phyloP scores from a whole-genome alignment of 805 yeast species.

The Schizosaccharomyces cryophilus region DNA sequence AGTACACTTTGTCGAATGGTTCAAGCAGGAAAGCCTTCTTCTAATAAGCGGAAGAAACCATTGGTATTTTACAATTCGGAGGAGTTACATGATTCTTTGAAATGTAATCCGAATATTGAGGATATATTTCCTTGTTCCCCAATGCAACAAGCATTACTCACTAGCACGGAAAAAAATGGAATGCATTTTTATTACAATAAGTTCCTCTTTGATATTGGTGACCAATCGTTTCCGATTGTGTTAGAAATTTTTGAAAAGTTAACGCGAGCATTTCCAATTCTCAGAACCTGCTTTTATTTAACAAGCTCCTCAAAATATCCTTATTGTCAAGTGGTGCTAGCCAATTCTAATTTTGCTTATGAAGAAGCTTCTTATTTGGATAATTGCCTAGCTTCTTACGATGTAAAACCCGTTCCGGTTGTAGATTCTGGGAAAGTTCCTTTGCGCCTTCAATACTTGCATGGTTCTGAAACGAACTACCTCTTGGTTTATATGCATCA shows the following conservation, averaged over 20 bases:
- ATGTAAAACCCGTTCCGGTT: background rate
- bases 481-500: conserved; percentile 6
- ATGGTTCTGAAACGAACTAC: background rate
- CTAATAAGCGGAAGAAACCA: too few species aligned
- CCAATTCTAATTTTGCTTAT: background rate
- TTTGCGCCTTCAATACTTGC: background rate
- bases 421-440: background rate
- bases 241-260: background rate
- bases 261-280: conserved; percentile 3
- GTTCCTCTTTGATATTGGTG: background rate
- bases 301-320: conserved; percentile 4
- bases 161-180: background rate
- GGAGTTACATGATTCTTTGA: too few species aligned
- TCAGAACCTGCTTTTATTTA: conserved; percentile 7
- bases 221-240: background rate
- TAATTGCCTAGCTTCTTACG: background rate
- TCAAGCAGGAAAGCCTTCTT: too few species aligned
- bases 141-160: conserved; percentile 9
- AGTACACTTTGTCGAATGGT: background rate
- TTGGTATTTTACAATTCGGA: too few species aligned
- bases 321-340: conserved; percentile 8
- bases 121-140: conserved; percentile 7
- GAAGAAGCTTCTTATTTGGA: background rate
- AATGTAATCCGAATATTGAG: too few species aligned
- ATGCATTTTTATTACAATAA: background rate